Evolutionary conservation across 2,329 filamentous ascomycete species (phyloP), one percentile per base, ranked within the genome.

Genomic region (Epichloe gansuensis): DNA sequence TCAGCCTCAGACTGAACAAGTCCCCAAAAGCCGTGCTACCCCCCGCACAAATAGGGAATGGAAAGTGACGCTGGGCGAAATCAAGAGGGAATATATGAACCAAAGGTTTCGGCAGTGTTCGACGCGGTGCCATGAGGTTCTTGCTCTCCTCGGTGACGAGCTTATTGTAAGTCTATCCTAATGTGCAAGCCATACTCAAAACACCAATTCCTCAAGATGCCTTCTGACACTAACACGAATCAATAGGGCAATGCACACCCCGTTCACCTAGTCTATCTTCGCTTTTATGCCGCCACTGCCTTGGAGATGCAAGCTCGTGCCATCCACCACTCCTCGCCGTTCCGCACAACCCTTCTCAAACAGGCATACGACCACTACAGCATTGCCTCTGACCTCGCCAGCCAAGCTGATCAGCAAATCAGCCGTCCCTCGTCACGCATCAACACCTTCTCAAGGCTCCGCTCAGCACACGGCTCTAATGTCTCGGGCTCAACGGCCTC

Each of bases 241-340:
- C n/a, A 39, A 21, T 45, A 64, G 63, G 67, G 67, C 12, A 61
- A 68, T 27, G 66, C 75, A 21, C 74, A 80, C 59, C 74, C 76
- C 2, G 66, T 75, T 6, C 75, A 81, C 59, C 67, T 80, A 36
- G 75, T 81, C 56, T 80, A 79, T 54, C 69, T 82, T 5, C 73
- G 79, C 61, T 81, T 81, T 61, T 82, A 81, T 55, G 78, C 77
- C n/a, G 78, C 78, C 21, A 74, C 71, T n/a, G 75, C 78, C 13
- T 70, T 78, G 42, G 78, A 81, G 59, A 74, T 75, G 67, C 76
- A 77, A 57, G 76, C 76, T 1, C 70, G 72, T 31, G 68, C 71
- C 38, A 65, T 79, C 7, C 70, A 71, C 15, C 64, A 69, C 11
- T 69, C 68, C 2, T 74, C 74, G 0, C 62, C 70, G 2, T 69